These are phyloP conservation scores for Chlorella ohadii DNA, from an alignment of 139 green algal genomes.

Conservation along the genomic window DNA sequence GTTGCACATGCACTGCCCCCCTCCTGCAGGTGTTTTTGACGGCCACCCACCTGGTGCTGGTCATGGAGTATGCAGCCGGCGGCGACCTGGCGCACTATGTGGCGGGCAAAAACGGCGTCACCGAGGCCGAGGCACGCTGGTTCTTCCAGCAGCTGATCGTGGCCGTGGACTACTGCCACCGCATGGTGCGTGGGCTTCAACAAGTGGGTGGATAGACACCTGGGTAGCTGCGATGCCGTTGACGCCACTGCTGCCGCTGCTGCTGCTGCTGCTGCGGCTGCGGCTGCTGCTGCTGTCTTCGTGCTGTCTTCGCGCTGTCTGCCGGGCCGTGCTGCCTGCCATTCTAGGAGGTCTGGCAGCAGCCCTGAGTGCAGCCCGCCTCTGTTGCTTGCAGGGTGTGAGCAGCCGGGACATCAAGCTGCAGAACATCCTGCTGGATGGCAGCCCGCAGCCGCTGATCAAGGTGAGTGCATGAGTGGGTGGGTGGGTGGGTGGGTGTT, in stretches of 20 bases:
- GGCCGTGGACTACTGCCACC: constrained; percentile 96
- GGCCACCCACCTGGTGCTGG: constrained; percentile 79
- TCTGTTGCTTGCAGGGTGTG: constrained; percentile 69
- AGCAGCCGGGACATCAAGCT: constrained; percentile 96
- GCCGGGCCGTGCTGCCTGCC: too few relatives aligned
- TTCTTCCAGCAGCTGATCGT: constrained; percentile 99
- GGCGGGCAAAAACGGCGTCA: constrained; percentile 79
- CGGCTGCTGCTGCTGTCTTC: too few relatives aligned
- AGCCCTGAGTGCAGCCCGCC: too few relatives aligned
- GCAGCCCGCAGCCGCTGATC: constrained; percentile 80
- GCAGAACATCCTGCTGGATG: constrained; percentile 98
- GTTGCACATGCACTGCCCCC: too few relatives aligned
- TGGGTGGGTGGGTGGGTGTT: too few relatives aligned
- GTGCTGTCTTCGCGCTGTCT: too few relatives aligned
- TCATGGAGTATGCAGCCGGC: constrained; percentile 84
- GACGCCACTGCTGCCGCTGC: too few relatives aligned
- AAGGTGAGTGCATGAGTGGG: constrained; percentile 80
- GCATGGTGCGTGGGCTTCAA: constrained; percentile 71
- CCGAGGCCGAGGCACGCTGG: constrained; percentile 94
- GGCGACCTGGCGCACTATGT: constrained; percentile 84
- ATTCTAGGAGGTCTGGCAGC: too few relatives aligned
- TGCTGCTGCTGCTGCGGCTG: too few relatives aligned
- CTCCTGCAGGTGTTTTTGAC: too few relatives aligned
- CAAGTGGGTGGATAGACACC: too few relatives aligned
- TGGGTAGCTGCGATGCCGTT: too few relatives aligned